Percentiles rank a stretch among this genome's conserved stretches.
These are phyloP conservation scores for Dictyostelium intermedium DNA, from an alignment of 78 protist genomes.

Conservation along the genomic window DNA sequence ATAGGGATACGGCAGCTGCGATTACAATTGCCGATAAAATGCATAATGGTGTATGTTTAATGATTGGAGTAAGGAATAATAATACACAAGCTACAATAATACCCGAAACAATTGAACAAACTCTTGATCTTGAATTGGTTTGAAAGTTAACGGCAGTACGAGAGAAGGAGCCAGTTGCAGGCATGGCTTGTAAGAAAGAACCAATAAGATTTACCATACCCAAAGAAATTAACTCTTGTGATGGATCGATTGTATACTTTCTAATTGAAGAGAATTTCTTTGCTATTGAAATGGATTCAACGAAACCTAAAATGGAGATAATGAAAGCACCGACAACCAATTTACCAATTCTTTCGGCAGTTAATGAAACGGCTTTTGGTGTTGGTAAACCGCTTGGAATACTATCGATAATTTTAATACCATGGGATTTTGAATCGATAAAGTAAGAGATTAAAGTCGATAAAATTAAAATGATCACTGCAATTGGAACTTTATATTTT, in stretches of 20 bases:
- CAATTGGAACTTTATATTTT: constrained; percentile 70
- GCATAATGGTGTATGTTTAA: constrained; percentile 76
- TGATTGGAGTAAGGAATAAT: constrained; percentile 33
- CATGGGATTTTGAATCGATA: constrained; percentile 24
- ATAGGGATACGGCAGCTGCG: constrained; percentile 40
- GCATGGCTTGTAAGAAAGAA: constrained; percentile 48
- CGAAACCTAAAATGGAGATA: constrained; percentile 67
- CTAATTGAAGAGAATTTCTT: constrained; percentile 69
- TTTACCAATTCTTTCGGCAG: not conserved
- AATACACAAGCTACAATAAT: constrained; percentile 59
- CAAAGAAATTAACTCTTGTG: constrained; percentile 74
- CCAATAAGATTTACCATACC: constrained; percentile 75
- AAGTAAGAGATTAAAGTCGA: constrained; percentile 22
- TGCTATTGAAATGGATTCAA: constrained; percentile 72
- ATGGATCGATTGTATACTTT: constrained; percentile 45
- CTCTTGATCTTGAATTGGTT: constrained; percentile 42
- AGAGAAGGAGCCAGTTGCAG: constrained; percentile 74
- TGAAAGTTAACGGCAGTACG: constrained; percentile 75
- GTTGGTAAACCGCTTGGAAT: constrained; percentile 73
- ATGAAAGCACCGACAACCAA: constrained; percentile 65
- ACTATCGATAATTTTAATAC: constrained; percentile 53
- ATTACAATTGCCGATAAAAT: constrained; percentile 61
- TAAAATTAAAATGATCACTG: constrained; percentile 15
- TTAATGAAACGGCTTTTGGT: not conserved
- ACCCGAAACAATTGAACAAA: constrained; percentile 47